Conservation (phyloP, 306 rosid genomes). For the Cucumis cinereus region DNA sequence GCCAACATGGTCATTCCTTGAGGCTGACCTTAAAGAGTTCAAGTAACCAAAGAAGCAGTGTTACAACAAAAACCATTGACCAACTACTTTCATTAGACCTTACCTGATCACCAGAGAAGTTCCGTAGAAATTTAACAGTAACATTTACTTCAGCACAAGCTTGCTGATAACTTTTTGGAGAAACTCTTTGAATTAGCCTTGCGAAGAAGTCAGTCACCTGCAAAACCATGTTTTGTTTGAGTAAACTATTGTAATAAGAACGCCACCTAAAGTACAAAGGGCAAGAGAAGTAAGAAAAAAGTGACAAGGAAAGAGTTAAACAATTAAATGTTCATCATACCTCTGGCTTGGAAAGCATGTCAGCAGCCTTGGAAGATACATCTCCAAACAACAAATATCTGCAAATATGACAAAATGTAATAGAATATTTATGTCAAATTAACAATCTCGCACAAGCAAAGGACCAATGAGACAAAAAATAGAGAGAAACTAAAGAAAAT, state of each 20-base stretch:
- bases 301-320: neutral
- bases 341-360: slow-evolving; percentile 75
- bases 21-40: neutral
- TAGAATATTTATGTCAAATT: neutral
- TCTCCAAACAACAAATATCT: slow-evolving; percentile 87
- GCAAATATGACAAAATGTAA: slow-evolving; percentile 12
- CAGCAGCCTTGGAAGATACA: slow-evolving; percentile 76
- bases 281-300: neutral
- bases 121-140: slow-evolving; percentile 71
- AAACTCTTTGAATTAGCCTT: slow-evolving; percentile 84
- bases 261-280: neutral
- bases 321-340: slow-evolving; percentile 19
- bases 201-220: slow-evolving; percentile 88
- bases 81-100: neutral
- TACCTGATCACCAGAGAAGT: slow-evolving; percentile 96
- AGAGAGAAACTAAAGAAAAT: neutral
- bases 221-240: neutral
- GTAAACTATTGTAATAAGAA: neutral
- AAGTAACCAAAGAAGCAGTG: neutral
- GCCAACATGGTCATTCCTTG: neutral
- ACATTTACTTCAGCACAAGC: slow-evolving; percentile 78
- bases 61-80: neutral
- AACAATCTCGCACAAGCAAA: neutral
- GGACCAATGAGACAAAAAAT: neutral
- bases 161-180: slow-evolving; percentile 96